Conservation (phyloP, 225 moss, liverwort and hornwort species). For the Marchantia polymorpha region DNA sequence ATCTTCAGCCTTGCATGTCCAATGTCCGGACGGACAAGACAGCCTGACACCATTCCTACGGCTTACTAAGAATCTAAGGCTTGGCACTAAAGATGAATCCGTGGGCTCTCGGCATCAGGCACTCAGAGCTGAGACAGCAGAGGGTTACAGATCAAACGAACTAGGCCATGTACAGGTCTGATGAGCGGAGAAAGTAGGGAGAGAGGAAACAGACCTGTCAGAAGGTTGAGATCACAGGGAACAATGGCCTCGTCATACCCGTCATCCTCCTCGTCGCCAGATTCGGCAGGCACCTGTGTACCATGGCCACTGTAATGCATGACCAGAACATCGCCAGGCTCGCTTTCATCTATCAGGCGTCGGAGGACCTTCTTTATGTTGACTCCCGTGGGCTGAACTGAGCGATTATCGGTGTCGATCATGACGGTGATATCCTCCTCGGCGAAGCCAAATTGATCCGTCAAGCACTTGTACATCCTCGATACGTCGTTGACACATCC, state of each 20-base stretch:
- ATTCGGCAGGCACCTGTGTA: slow-evolving; percentile 79
- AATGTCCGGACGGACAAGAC: neutral
- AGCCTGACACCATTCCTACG: neutral
- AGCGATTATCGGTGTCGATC: slow-evolving; percentile 59
- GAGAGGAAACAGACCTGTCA: slow-evolving; percentile 56
- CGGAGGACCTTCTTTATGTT: slow-evolving; percentile 68
- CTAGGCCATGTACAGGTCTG: no score
- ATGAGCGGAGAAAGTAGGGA: neutral
- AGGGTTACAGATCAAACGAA: no score
- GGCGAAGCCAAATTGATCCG: slow-evolving; percentile 55
- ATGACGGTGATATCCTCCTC: slow-evolving; percentile 60
- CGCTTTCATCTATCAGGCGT: slow-evolving; percentile 56
- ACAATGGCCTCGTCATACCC: slow-evolving; percentile 90
- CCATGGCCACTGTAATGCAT: slow-evolving; percentile 95
- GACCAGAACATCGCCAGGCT: slow-evolving; percentile 60
- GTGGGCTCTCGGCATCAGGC: no score
- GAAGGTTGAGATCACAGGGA: slow-evolving; percentile 76
- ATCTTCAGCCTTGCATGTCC: neutral
- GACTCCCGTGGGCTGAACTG: slow-evolving; percentile 62
- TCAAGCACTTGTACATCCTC: slow-evolving; percentile 59
- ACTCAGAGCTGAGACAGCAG: no score
- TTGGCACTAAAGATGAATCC: no score
- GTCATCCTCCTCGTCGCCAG: slow-evolving; percentile 71
- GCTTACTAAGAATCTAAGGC: no score
- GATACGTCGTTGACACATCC: slow-evolving; percentile 80